Evolutionary conservation across 1,284 basidiomycete species (phyloP), one percentile per base, ranked within the genome.

Genomic region (Ustilago tritici): DNA sequence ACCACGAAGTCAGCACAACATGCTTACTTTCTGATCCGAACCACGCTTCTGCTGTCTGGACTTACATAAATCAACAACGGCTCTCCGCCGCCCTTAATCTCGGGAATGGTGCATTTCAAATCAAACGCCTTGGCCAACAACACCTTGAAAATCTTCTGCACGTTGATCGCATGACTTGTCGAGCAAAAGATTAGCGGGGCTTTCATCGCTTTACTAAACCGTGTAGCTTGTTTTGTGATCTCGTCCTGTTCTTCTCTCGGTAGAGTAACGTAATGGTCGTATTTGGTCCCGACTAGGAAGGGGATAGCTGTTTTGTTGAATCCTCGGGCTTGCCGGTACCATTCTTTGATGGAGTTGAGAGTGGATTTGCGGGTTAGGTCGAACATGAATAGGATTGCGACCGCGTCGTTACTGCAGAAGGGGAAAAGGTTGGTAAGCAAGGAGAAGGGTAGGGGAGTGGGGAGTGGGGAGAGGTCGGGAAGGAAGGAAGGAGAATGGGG

Each of bases 321-420:
- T 9, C 96, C 96, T 78, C 96, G 89, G 53, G 95, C 95, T 89
- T 98, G 96, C 82, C 96, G 90, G 89, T 98, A 98, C 96, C 96
- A 98, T 87, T 98, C 96, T 88, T 98, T 98, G 83, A 99, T 94
- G 66, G 93, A 95, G 88, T 98, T 98, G 75, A 99, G 88, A 47
- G 96, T 99, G 60, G 93, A 94, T 88, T 98, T 98, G 81, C 96
- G 91, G 65, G 94, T 94, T 56, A 99, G 90, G 88, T 99, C 96
- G 87, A 99, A 99, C 96, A 98, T 98, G 91, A 98, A 99, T 47
- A 99, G 89, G 84, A 99, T 97, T 36, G 96, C 96, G 56, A 98
- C 95, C 10, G 96, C 95, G 84, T 98, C 96, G 85, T 99, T 98
- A 88, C 94, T 75, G 59, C n/a, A 14, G n/a, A 10, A 36, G 7